Conservation (phyloP, 768 basidiomycete genomes). For the Tricholoma terreum region DNA sequence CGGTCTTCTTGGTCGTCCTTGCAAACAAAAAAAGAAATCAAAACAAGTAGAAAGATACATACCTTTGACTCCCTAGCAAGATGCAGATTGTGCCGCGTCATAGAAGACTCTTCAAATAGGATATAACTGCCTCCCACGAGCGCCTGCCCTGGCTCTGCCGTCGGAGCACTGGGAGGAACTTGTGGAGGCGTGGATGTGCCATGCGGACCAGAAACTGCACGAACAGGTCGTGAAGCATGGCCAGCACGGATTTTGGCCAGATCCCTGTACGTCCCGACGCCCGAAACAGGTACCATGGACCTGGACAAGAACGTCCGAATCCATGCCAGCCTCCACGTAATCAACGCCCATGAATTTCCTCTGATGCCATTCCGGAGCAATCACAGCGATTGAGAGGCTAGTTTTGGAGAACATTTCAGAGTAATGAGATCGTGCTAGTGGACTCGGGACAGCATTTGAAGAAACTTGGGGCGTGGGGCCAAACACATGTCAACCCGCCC, state of each 20-base stretch:
- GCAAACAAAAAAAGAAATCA: slow-evolving; percentile 7
- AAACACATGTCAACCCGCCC: no score
- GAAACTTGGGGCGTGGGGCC: no score
- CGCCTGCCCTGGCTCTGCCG: slow-evolving; percentile 67
- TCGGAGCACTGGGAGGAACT: slow-evolving; percentile 98
- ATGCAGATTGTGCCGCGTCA: slow-evolving; percentile 53
- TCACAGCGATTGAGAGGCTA: no score
- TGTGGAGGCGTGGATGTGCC: slow-evolving; percentile 98
- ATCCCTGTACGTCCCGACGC: no score
- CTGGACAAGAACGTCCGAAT: no score
- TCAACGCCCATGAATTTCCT: no score
- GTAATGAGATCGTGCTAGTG: no score
- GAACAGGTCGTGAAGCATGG: slow-evolving; percentile 60
- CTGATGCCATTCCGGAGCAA: no score
- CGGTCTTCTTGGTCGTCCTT: slow-evolving; percentile 92
- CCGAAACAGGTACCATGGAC: no score
- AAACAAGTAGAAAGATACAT: slow-evolving; percentile 30
- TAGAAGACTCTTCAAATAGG: slow-evolving; percentile 62
- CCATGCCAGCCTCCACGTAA: slow-evolving; percentile 57
- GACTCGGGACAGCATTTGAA: no score
- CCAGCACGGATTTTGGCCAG: slow-evolving; percentile 77
- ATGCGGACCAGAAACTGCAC: slow-evolving; percentile 81
- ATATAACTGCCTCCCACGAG: slow-evolving; percentile 93
- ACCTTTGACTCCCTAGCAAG: slow-evolving; percentile 50
- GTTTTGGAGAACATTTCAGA: no score